Percentiles rank a stretch among this genome's conserved stretches.
Conservation (phyloP, 1,284 basidiomycete genomes). For the Waitea zeae region DNA sequence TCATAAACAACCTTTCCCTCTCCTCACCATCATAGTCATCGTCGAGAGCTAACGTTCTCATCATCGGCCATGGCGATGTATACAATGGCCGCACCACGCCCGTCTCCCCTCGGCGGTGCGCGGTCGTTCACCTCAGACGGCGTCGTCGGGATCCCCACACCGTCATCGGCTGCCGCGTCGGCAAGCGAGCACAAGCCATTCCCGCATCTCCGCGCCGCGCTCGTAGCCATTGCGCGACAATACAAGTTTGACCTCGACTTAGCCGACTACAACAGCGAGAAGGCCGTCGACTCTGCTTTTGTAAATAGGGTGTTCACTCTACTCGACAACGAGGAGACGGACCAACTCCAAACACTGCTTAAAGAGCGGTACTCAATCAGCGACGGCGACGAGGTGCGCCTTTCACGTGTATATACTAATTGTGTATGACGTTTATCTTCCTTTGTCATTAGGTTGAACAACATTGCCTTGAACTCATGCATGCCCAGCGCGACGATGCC, state of each 20-base stretch:
- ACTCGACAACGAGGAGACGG: conserved; percentile 71
- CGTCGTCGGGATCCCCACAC: too few species aligned
- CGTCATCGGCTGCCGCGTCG: too few species aligned
- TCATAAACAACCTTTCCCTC: too few species aligned
- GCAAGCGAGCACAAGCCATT: too few species aligned
- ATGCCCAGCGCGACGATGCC: conserved; percentile 68
- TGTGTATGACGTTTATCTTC: too few species aligned
- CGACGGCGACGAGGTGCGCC: conserved; percentile 64
- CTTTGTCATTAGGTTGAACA: conserved; percentile 40
- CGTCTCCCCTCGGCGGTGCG: too few species aligned
- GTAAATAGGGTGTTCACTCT: conserved; percentile 54
- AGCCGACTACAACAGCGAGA: conserved; percentile 36
- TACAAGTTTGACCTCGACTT: conserved; percentile 48
- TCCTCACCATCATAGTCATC: too few species aligned
- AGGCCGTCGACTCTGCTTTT: conserved; percentile 33
- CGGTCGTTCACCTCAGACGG: too few species aligned
- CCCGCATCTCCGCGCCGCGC: conserved; percentile 64
- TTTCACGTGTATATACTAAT: conserved; percentile 22
- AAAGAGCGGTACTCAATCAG: conserved; percentile 56
- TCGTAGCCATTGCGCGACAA: conserved; percentile 52
- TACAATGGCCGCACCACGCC: too few species aligned
- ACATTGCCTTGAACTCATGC: conserved; percentile 71
- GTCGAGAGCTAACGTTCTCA: too few species aligned
- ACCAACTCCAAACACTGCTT: conserved; percentile 62
- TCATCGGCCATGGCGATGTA: too few species aligned